Conservation (phyloP, 352 stramenopile genomes). For the Globisporangium polare region DNA sequence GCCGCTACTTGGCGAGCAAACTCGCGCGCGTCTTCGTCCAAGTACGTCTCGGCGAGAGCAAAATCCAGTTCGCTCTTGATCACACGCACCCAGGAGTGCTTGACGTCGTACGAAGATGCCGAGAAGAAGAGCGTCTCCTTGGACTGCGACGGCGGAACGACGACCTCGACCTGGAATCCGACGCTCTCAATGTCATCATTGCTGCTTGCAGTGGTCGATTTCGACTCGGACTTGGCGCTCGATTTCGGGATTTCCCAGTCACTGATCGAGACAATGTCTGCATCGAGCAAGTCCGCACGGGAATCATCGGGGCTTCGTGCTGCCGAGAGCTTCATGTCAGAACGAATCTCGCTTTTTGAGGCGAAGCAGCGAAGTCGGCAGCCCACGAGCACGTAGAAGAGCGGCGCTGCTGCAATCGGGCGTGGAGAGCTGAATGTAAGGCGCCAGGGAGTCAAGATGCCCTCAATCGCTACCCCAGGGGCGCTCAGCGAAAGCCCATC, state of each 20-base stretch:
- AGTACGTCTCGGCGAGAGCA: conserved; percentile 44
- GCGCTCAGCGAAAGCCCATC: conserved; percentile 17
- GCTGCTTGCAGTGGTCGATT: neutral
- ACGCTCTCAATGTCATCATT: conserved; percentile 24
- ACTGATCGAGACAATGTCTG: conserved; percentile 34
- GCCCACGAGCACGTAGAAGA: conserved; percentile 39
- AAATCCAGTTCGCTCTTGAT: conserved; percentile 64
- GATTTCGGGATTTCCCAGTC: conserved; percentile 37
- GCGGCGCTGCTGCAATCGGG: neutral
- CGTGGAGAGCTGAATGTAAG: conserved; percentile 8
- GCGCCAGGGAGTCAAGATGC: conserved; percentile 38
- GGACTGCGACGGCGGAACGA: conserved; percentile 3
- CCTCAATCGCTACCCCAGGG: conserved; percentile 45
- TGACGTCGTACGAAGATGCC: conserved; percentile 25
- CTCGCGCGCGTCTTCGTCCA: conserved; percentile 49
- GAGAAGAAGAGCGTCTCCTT: conserved; percentile 33
- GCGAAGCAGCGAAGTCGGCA: conserved; percentile 28
- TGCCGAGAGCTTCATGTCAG: neutral
- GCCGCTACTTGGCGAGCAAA: conserved; percentile 50
- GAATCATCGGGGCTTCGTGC: neutral
- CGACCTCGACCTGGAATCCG: conserved; percentile 37
- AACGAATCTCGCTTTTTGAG: conserved; percentile 13
- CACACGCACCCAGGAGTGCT: conserved; percentile 48
- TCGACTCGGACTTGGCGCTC: neutral
- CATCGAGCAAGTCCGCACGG: conserved; percentile 18